These are phyloP conservation scores for Sporothrix globosa DNA, from an alignment of 2,329 filamentous ascomycete genomes.

Conservation along the genomic window DNA sequence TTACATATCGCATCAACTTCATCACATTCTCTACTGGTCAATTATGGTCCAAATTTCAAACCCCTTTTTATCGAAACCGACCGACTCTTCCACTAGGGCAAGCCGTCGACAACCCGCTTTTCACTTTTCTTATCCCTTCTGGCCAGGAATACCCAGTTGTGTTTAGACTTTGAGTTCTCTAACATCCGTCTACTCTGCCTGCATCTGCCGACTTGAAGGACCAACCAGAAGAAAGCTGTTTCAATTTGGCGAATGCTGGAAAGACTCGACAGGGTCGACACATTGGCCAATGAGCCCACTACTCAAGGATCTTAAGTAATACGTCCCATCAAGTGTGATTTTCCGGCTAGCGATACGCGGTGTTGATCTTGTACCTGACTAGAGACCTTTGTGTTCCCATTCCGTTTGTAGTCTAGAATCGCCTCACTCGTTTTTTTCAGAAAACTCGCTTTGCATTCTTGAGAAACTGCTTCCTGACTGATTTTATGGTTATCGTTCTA, in stretches of 20 bases:
- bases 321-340: too few species aligned
- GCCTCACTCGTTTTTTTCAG: neutral
- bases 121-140: conserved; percentile 9
- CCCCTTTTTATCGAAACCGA: conserved; percentile 23
- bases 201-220: neutral
- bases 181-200: neutral
- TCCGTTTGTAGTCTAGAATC: neutral
- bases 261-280: neutral
- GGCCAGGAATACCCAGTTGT: neutral
- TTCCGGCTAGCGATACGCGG: neutral
- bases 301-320: neutral
- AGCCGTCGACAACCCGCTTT: conserved; percentile 14
- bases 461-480: too few species aligned
- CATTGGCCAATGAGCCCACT: neutral
- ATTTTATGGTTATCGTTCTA: too few species aligned
- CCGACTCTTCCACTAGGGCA: conserved; percentile 12
- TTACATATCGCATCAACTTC: neutral
- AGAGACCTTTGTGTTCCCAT: neutral
- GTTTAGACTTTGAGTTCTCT: neutral
- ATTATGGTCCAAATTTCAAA: neutral
- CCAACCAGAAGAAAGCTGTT: neutral
- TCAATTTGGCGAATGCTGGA: neutral
- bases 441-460: neutral
- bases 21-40: neutral
- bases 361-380: conserved; percentile 6